These are phyloP conservation scores for Calophaca sinica DNA, from an alignment of 306 rosid species.

Conservation along the genomic window DNA sequence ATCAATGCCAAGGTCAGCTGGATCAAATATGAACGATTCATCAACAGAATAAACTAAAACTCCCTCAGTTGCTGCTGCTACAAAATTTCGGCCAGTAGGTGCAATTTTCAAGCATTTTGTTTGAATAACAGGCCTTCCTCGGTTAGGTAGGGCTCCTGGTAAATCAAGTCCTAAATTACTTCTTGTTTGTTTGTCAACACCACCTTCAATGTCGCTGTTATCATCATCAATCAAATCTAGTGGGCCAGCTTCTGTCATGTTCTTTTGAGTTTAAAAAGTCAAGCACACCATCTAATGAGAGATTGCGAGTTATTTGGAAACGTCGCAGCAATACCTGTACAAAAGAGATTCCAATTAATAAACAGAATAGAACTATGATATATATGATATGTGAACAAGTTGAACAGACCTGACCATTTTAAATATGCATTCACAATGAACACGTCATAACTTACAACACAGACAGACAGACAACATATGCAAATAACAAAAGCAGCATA, in stretches of 20 bases:
- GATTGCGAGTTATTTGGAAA: conserved; percentile 85
- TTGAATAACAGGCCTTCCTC: conserved; percentile 74
- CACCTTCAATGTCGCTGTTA: conserved; percentile 68
- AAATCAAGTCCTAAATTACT: conserved; percentile 69
- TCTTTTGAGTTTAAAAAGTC: conserved; percentile 85
- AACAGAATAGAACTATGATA: neutral
- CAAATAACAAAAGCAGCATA: neutral
- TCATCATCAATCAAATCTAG: conserved; percentile 84
- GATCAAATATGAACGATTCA: conserved; percentile 85
- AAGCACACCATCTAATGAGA: conserved; percentile 91
- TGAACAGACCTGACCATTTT: neutral
- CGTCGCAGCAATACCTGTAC: conserved; percentile 75
- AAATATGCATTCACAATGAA: conserved; percentile 23
- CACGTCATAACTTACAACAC: neutral
- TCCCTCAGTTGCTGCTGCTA: conserved; percentile 91
- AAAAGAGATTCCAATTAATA: conserved; percentile 39
- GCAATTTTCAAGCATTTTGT: conserved; percentile 84
- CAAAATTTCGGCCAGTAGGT: conserved; percentile 88
- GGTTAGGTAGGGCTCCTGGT: conserved; percentile 85
- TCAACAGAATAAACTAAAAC: conserved; percentile 84
- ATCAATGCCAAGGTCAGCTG: conserved; percentile 86
- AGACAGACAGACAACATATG: neutral
- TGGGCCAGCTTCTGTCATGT: conserved; percentile 93
- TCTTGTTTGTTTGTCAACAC: conserved; percentile 75
- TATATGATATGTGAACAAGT: neutral